Conservation (phyloP, 306 rosid species). For the Trichosanthes truncata region DNA sequence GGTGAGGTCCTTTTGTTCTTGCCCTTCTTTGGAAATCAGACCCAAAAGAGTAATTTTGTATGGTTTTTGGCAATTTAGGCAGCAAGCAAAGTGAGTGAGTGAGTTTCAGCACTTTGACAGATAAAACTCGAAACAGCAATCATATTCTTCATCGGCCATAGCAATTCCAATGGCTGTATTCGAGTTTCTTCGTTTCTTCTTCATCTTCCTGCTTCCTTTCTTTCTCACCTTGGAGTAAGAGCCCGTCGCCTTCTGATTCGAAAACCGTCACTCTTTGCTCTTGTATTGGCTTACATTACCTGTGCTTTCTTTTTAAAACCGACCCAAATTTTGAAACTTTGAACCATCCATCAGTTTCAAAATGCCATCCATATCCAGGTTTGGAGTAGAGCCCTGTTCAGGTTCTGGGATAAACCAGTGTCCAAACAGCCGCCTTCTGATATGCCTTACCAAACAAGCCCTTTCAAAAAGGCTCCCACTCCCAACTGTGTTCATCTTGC, state of each 20-base stretch:
- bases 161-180: not conserved
- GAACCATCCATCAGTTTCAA: not conserved
- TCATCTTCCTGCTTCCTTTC: not conserved
- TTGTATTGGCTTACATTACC: not conserved
- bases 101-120: not conserved
- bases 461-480: not conserved
- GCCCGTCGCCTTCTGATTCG: not conserved
- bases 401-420: not conserved
- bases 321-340: not conserved
- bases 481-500: not conserved
- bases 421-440: not conserved
- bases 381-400: not conserved
- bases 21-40: not conserved
- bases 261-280: not conserved
- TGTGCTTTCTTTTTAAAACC: not conserved
- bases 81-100: not conserved
- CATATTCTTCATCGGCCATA: not conserved
- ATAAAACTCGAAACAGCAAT: slow-evolving; percentile 7
- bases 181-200: not conserved
- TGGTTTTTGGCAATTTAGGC: not conserved
- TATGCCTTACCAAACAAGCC: not conserved
- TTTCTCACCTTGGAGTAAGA: not conserved
- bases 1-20: not conserved
- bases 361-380: not conserved
- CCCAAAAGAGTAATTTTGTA: not conserved